These are phyloP conservation scores for Vitis riparia DNA, from an alignment of 164 flowering plant genomes.

Conservation along the genomic window DNA sequence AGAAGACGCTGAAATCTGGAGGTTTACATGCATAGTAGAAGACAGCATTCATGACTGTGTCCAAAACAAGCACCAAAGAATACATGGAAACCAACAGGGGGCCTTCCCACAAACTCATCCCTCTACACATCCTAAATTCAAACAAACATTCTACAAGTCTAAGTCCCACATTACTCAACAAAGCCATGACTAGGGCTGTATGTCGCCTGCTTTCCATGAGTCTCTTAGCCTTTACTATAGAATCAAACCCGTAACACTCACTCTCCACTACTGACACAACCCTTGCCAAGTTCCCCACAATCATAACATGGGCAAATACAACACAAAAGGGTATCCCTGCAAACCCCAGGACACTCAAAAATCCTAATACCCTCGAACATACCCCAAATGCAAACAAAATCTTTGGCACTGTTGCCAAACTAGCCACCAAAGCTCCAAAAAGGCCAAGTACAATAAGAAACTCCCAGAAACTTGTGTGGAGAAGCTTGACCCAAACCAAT, in stretches of 20 bases:
- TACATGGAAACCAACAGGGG: conserved; percentile 40
- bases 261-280: conserved; percentile 31
- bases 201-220: conserved; percentile 27
- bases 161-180: conserved; percentile 30
- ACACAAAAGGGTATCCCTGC: conserved; percentile 32
- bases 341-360: conserved; percentile 25
- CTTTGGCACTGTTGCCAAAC: conserved; percentile 22
- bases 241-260: conserved; percentile 31
- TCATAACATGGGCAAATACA: conserved; percentile 38
- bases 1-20: conserved; percentile 2
- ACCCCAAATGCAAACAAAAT: conserved; percentile 15
- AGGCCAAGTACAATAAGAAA: conserved; percentile 22
- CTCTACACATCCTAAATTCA: conserved; percentile 33
- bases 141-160: conserved; percentile 34
- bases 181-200: conserved; percentile 31
- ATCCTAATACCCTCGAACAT: conserved; percentile 16
- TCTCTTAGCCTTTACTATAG: conserved; percentile 30
- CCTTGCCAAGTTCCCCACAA: conserved; percentile 36
- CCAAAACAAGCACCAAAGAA: conserved; percentile 38
- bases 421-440: conserved; percentile 20
- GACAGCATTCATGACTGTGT: conserved; percentile 38
- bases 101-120: conserved; percentile 34
- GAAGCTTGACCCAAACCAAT: conserved; percentile 37
- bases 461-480: conserved; percentile 38
- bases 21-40: conserved; percentile 34